These are phyloP conservation scores for Nitzschia inconspicua DNA, from an alignment of 108 stramenopile species.

Conservation along the genomic window DNA sequence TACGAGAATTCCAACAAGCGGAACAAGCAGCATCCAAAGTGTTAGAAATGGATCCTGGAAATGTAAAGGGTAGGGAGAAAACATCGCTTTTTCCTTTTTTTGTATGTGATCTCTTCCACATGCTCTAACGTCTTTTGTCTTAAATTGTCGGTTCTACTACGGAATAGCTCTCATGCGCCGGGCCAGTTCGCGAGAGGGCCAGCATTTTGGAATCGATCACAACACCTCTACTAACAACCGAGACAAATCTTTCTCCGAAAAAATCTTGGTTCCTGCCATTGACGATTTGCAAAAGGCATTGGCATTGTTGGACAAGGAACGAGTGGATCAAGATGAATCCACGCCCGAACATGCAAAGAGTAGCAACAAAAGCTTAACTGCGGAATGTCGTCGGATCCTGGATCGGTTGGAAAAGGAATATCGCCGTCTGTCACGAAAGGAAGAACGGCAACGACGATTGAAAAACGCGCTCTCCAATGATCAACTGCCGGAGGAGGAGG, in stretches of 20 bases:
- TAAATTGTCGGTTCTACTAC: not conserved
- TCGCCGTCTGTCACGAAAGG: not conserved
- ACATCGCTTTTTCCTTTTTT: not conserved
- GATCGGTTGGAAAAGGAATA: constrained; percentile 6
- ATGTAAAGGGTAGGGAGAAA: constrained; percentile 21
- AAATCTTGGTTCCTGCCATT: constrained; percentile 12
- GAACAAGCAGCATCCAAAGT: constrained; percentile 26
- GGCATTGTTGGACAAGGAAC: constrained; percentile 6
- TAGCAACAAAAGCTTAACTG: not conserved
- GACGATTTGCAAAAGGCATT: constrained; percentile 29
- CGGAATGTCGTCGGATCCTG: not conserved
- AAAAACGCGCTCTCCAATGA: no score
- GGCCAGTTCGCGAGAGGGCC: constrained; percentile 36
- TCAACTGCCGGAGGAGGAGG: no score
- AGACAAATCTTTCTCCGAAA: not conserved
- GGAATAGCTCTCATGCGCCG: constrained; percentile 30
- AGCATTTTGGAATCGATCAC: not conserved
- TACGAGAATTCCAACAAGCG: constrained; percentile 28
- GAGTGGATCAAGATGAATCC: constrained; percentile 7
- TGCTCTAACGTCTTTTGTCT: constrained; percentile 10
- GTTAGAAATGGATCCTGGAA: constrained; percentile 12
- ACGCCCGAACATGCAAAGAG: not conserved
- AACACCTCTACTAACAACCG: not conserved
- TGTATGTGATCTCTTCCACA: not conserved
- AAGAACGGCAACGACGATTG: not conserved